phyloP scores from a whole-genome alignment of 2,329 filamentous ascomycete species.

The Monosporascus sp. region DNA sequence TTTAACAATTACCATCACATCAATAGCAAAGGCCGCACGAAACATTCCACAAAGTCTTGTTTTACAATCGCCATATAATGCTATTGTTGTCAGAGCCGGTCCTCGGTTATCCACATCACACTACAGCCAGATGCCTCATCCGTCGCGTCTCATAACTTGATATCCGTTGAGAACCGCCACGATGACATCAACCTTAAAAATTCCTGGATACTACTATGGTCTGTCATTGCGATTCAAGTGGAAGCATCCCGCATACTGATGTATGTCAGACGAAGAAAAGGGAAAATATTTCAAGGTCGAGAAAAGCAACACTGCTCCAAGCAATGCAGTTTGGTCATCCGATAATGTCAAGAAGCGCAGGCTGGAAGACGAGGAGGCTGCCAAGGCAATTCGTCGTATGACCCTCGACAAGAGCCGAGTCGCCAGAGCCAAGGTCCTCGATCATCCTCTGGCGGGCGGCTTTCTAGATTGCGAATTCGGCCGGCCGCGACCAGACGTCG shows the following conservation, averaged over 20 bases:
- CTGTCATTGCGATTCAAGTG: not conserved
- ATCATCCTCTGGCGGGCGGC: conserved; percentile 27
- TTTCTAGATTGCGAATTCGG: conserved; percentile 32
- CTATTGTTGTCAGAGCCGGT: too few relatives aligned
- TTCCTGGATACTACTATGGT: conserved; percentile 55
- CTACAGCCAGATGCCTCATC: not conserved
- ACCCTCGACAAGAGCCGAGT: conserved; percentile 32
- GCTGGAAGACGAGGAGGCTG: conserved; percentile 34
- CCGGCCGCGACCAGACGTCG: conserved; percentile 17
- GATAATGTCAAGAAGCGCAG: conserved; percentile 54
- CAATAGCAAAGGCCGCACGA: too few relatives aligned
- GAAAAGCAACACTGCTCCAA: conserved; percentile 47
- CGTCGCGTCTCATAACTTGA: not conserved
- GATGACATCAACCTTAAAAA: conserved; percentile 19
- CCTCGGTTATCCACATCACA: too few relatives aligned
- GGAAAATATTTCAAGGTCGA: conserved; percentile 66
- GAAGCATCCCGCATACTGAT: not conserved
- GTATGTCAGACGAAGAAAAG: conserved; percentile 45
- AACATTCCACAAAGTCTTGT: too few relatives aligned
- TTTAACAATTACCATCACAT: too few relatives aligned
- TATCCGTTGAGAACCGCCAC: conserved; percentile 2
- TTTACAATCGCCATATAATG: too few relatives aligned
- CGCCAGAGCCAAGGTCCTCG: conserved; percentile 27
- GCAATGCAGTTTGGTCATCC: conserved; percentile 48
- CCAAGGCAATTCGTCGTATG: conserved; percentile 21